These are phyloP conservation scores for Physcomitrium patens DNA, from an alignment of 225 moss, liverwort and hornwort genomes.

Conservation along the genomic window DNA sequence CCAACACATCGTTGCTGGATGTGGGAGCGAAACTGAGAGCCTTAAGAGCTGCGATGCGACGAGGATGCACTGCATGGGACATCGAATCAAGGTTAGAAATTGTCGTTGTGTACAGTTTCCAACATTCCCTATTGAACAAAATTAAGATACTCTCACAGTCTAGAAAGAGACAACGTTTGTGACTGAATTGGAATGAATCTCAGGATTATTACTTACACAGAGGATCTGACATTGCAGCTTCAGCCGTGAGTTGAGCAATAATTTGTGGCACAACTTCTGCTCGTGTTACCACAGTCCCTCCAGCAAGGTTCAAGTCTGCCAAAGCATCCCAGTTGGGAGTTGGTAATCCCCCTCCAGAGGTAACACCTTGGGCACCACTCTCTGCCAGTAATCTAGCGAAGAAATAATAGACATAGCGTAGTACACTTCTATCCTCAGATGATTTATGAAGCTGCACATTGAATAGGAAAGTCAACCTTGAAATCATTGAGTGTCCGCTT, in stretches of 20 bases:
- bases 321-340: constrained; percentile 99
- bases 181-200: not conserved
- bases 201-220: constrained; percentile 53
- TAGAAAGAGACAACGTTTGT: constrained; percentile 1
- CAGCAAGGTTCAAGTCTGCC: constrained; percentile 85
- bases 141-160: constrained; percentile 18
- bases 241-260: constrained; percentile 75
- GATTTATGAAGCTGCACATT: constrained; percentile 86
- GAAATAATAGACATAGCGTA: constrained; percentile 96
- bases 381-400: constrained; percentile 92
- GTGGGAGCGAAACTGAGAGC: constrained; percentile 96
- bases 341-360: constrained; percentile 89
- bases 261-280: constrained; percentile 98
- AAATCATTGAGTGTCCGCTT: not conserved
- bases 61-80: constrained; percentile 81
- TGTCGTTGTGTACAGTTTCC: not conserved
- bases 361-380: constrained; percentile 86
- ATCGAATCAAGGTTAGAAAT: constrained; percentile 23
- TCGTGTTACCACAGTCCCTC: constrained; percentile 84
- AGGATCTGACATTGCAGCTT: constrained; percentile 83
- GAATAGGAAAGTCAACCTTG: not conserved
- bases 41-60: constrained; percentile 92
- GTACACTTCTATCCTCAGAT: constrained; percentile 87
- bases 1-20: constrained; percentile 71
- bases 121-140: not conserved